phyloP scores from a whole-genome alignment of 108 stramenopile species.

The Cyclostephanos tholiformis region DNA sequence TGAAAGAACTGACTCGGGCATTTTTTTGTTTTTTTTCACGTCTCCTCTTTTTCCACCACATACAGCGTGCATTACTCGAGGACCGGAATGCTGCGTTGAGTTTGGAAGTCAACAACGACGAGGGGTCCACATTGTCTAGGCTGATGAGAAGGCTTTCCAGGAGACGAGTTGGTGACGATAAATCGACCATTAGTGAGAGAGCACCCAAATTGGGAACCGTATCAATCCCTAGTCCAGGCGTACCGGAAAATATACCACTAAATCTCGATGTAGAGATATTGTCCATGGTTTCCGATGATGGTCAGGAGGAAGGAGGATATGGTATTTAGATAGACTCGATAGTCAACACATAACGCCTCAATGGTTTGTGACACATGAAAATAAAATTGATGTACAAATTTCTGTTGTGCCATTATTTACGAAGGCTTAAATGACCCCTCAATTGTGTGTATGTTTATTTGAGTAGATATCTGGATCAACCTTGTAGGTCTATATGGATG shows the following conservation, averaged over 20 bases:
- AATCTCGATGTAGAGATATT: conserved; percentile 41
- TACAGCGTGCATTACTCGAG: conserved; percentile 30
- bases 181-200: neutral
- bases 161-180: neutral
- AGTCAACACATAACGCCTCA: neutral
- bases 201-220: conserved; percentile 33
- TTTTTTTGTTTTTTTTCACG: neutral
- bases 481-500: too few species aligned
- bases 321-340: neutral
- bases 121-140: neutral
- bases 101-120: neutral
- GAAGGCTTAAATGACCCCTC: too few species aligned
- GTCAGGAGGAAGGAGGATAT: neutral
- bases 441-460: too few species aligned
- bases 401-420: too few species aligned
- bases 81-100: conserved; percentile 30
- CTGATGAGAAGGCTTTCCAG: conserved; percentile 17
- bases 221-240: conserved; percentile 34
- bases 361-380: neutral
- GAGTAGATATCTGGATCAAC: too few species aligned
- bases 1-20: neutral
- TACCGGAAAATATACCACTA: conserved; percentile 32
- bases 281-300: conserved; percentile 10
- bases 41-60: neutral
- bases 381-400: too few species aligned